A percentile compares a stretch with the other conserved stretches of the same genome.
Evolutionary conservation across 106 monocot species (phyloP).

Genomic region (Apostasia ramifera): DNA sequence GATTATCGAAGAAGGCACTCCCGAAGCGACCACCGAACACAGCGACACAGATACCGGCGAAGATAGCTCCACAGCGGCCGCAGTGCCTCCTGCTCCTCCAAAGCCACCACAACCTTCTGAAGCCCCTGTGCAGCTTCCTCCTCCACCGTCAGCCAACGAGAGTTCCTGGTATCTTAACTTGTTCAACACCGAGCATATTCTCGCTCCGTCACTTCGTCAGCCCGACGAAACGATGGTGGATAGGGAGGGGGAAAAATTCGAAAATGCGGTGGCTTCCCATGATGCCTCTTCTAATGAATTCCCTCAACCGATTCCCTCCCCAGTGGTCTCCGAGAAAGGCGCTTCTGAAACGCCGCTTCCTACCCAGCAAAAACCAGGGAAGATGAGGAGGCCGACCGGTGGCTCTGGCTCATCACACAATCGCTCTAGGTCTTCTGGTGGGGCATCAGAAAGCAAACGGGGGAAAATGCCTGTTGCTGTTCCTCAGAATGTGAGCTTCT

Average conservation of each 20-base stretch:
- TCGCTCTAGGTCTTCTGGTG: slow-evolving; percentile 15
- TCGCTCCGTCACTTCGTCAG: slow-evolving; percentile 24
- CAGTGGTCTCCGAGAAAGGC: slow-evolving; percentile 17
- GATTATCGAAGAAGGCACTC: slow-evolving; percentile 57
- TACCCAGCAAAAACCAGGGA: slow-evolving; percentile 5
- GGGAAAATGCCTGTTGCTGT: slow-evolving; percentile 18
- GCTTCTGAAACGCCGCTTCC: slow-evolving; percentile 3
- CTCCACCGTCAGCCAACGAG: slow-evolving; percentile 11
- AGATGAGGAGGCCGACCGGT: slow-evolving; percentile 21
- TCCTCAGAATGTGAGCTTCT: slow-evolving; percentile 14
- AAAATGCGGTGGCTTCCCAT: not conserved
- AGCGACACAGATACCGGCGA: slow-evolving; percentile 17
- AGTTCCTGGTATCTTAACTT: slow-evolving; percentile 32
- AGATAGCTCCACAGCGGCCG: slow-evolving; percentile 8
- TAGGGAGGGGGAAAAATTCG: slow-evolving; percentile 7
- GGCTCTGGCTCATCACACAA: slow-evolving; percentile 12
- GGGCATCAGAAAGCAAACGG: slow-evolving; percentile 19
- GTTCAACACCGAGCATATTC: slow-evolving; percentile 35
- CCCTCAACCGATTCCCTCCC: not conserved
- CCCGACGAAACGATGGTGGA: slow-evolving; percentile 16
- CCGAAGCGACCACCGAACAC: slow-evolving; percentile 12
- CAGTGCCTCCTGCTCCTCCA: slow-evolving; percentile 1
- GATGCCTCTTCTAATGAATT: not conserved
- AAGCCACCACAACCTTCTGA: slow-evolving; percentile 5
- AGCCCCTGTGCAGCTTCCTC: slow-evolving; percentile 7